Base-by-base conservation (phyloP, 176 grass and related monocot species). In the Eremochloa ophiuroides region DNA sequence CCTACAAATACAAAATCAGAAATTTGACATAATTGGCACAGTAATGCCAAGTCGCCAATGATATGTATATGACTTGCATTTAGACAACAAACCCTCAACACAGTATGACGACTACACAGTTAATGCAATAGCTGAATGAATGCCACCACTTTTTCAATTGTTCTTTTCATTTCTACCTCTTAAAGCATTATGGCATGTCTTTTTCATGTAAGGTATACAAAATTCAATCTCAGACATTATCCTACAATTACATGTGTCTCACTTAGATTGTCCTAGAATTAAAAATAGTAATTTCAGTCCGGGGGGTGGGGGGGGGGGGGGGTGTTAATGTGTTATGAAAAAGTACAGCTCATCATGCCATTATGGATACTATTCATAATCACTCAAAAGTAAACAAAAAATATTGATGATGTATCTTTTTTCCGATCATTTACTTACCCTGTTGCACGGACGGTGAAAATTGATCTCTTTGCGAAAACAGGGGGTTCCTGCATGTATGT, bases 381-480 rank as follows among this genome's bases (percentile, higher is more conserved):
- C 43, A 66, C 41, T 31, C 17, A 23, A 31, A 78, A n/a, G 75
- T 63, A 65, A 34, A 13, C 3, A 66, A 64, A 64, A 48, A 22
- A 6, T 66, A 66, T 16, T 2, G 12, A 34, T 50, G 10, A 1
- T 33, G 12, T 65, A 66, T 75, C 34, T 68, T 8, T 34, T 82
- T n/a, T 61, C 29, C 25, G 76, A 59, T 50, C 23, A 71, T 51
- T 59, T 73, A 56, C 88, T 86, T 95, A 99, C 93, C 91, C 97
- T 50, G 97, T 91, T 75, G 79, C 60, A 77, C 93, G 93, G 60
- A 87, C 63, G 20, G 93, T 96, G 74, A 95, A 99, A 81, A 99
- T 99, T 67, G 97, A 95, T 88, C 89, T 91, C 89, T 99, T 99
- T 75, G 93, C 97, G 85, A 99, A 95, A 25, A 99, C 85, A 88